Evolutionary conservation across 257 asterid genomes (phyloP).

Genomic region (Solanum medicagineum): DNA sequence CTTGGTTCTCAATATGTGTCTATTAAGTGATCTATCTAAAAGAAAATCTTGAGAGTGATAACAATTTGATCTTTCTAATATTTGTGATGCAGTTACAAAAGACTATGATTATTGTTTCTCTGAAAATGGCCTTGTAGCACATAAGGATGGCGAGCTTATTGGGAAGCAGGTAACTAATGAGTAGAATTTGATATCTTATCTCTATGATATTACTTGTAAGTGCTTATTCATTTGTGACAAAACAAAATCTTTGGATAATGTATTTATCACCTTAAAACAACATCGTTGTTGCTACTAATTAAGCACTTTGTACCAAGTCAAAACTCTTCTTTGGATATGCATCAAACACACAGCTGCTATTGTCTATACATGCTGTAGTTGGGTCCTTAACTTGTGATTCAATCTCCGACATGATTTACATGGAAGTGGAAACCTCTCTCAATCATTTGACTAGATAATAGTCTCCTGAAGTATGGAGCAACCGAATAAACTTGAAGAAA

Average conservation of each 20-base stretch:
- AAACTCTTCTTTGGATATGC: neutral
- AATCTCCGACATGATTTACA: neutral
- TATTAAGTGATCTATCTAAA: neutral
- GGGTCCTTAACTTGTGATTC: neutral
- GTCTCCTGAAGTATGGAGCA: neutral
- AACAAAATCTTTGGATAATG: neutral
- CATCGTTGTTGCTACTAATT: neutral
- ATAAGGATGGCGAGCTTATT: constrained; percentile 58
- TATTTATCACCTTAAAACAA: neutral
- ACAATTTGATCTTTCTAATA: neutral
- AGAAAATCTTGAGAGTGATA: neutral
- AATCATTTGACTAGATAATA: neutral
- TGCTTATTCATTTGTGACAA: neutral
- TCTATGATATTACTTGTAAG: neutral
- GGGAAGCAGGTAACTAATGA: constrained; percentile 66
- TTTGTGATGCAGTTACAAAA: constrained; percentile 40
- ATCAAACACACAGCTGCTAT: neutral
- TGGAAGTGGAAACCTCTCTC: neutral
- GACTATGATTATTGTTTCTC: constrained; percentile 82
- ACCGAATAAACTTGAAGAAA: neutral
- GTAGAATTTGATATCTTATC: neutral
- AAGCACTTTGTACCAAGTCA: neutral
- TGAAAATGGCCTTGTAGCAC: constrained; percentile 95
- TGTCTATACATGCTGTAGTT: neutral
- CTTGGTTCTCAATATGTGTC: neutral